Base-by-base conservation (phyloP, 495 filamentous ascomycete species). In the Penicillium desertorum region DNA sequence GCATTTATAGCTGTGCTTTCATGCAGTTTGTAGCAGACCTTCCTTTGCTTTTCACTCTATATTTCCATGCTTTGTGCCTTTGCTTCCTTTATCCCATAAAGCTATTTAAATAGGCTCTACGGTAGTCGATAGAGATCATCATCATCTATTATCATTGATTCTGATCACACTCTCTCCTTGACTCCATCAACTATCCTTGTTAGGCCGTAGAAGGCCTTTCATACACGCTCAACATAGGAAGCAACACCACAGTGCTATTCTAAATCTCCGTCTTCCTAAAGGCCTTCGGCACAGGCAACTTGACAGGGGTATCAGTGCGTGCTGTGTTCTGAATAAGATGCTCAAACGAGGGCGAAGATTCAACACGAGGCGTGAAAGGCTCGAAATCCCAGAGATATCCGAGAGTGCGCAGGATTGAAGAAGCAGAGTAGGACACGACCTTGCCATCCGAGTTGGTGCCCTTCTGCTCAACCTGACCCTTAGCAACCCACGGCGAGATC, bases 351-450 rank as follows among this genome's bases (percentile, higher is more conserved):
- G 76, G 62, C 2, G 76, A 66, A 7, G 56, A 44, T 16, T 61
- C 58, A 22, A 77, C 75, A 51, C 76, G 69, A 5, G 76, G 73
- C 1, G 67, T 75, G 47, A 78, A 75, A 14, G 68, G 68, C 42
- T 74, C 71, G 54, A 79, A 72, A 44, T 78, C 75, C 76, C 76
- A 79, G 5, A 78, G 68, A 27, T 76, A 72, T 5, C 73, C 76
- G 2, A 79, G 61, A 17, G 73, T 76, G 19, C 70, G 63, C 34
- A 78, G 64, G 5, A 76, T 65, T 0, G 72, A 77, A 9, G 70
- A 69, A 25, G 71, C 73, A 34, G 70, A 72, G 58, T 78, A 78
- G 9, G 71, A 71, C 12, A 68, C 63, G 20, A 60, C 57, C 49
- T 73, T 41, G 8, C 72, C 71, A 14, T 66, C 53, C 0, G 57